Conservation (phyloP, 495 filamentous ascomycete genomes). For the Neurospora sp. region DNA sequence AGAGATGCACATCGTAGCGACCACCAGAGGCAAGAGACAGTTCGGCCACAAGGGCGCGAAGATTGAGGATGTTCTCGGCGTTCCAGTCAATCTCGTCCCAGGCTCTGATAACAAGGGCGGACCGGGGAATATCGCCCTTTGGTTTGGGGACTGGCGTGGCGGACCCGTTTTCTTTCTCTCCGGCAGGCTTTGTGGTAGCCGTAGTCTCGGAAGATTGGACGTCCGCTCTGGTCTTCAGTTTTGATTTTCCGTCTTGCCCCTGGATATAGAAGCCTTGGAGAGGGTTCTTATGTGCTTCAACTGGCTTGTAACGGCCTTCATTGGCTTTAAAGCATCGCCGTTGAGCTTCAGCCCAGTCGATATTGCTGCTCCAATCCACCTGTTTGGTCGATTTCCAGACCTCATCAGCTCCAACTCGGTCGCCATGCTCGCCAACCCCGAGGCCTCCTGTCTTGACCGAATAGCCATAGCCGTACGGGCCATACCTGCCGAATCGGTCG, state of each 20-base stretch:
- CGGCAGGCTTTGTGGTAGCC: background rate
- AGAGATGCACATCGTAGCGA: conserved; percentile 71
- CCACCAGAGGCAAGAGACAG: conserved; percentile 65
- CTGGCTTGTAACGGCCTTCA: conserved; percentile 51
- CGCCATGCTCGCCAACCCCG: conserved; percentile 68
- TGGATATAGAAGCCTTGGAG: conserved; percentile 34
- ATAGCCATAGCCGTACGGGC: conserved; percentile 86
- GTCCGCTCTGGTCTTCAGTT: conserved; percentile 3
- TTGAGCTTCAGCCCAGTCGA: conserved; percentile 70
- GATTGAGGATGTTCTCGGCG: conserved; percentile 56
- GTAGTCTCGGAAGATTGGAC: conserved; percentile 33
- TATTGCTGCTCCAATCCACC: conserved; percentile 59
- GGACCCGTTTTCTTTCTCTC: background rate
- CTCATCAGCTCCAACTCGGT: conserved; percentile 60
- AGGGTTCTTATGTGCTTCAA: conserved; percentile 25
- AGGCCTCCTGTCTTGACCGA: conserved; percentile 63
- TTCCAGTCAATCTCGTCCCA: conserved; percentile 65
- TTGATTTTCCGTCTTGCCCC: conserved; percentile 9
- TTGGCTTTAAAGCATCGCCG: conserved; percentile 61
- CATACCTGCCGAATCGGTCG: conserved; percentile 80
- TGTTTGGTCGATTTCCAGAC: conserved; percentile 60
- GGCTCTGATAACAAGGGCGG: conserved; percentile 64
- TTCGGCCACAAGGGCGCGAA: conserved; percentile 69
- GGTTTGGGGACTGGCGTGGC: conserved; percentile 1
- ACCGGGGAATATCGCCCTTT: conserved; percentile 38